Evolutionary conservation across 1,139 yeast genomes (phyloP), one percentile per base, ranked within the genome.

Genomic region (Taphrina wiesneri): DNA sequence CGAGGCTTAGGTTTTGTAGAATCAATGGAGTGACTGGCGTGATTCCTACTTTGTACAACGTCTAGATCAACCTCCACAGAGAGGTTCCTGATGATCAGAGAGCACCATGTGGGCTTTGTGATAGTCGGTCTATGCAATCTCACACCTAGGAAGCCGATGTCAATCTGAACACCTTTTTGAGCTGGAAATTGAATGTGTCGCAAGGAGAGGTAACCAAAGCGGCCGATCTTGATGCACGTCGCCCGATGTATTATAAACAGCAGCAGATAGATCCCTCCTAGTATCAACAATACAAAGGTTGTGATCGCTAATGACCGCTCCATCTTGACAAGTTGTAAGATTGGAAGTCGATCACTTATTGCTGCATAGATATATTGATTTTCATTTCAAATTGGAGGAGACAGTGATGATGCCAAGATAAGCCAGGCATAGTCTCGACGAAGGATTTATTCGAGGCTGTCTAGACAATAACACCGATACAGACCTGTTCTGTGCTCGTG

Each of bases 211-310:
- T 78, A 79, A 28, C 81, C 81, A 15, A 79, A 70, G 25, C 81
- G 75, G 68, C 77, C 77, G 70, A 79, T 77, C 28, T 80, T 77
- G 45, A 79, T 71, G n/a, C 81, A 81, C 0, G 81, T 77, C 65
- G 77, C 72, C 23, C 78, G 72, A 19, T 81, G 74, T 17, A 78
- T 69, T 39, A 77, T 69, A n/a, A 80, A 80, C 61, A 78, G 75
- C n/a, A 77, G 56, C 62, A 76, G 73, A 49, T 78, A 76, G 26
- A 79, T 72, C 11, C 72, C 67, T 26, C 77, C 69, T 69, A 76
- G 77, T 19, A 74, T 57, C 13, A 41, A 13, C 34, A 52, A 17
- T 5, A 32, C 36, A 21, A 26, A 26, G 11, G 53, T 49, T 36
- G 49, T 23, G n/a, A 45, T 6, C 1, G 25, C 49, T 11, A 11